Evolutionary conservation across 495 filamentous ascomycete species (phyloP).

Genomic region (Talaromyces stipitatus): DNA sequence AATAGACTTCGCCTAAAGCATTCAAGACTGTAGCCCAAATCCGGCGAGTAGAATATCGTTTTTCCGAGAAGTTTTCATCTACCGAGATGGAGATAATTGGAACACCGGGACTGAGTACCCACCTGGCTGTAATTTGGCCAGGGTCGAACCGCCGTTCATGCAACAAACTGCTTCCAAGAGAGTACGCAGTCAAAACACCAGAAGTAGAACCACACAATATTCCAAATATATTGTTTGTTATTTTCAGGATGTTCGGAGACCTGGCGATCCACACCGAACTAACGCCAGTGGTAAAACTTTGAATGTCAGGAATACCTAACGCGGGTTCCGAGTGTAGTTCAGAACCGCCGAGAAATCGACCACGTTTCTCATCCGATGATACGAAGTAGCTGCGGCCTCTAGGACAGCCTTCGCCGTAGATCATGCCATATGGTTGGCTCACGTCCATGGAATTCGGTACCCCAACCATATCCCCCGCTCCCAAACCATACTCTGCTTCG

Average conservation of each 20-base stretch:
- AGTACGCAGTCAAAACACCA: constrained; percentile 79
- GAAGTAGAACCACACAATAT: constrained; percentile 79
- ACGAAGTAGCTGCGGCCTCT: constrained; percentile 72
- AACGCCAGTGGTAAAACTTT: constrained; percentile 50
- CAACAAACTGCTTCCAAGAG: constrained; percentile 59
- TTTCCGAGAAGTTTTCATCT: constrained; percentile 68
- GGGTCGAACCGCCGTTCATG: constrained; percentile 58
- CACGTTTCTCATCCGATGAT: constrained; percentile 64
- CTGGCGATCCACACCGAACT: constrained; percentile 92
- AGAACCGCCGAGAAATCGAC: constrained; percentile 59
- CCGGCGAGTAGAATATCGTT: constrained; percentile 58
- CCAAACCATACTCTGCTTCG: constrained; percentile 67
- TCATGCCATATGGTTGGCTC: constrained; percentile 74
- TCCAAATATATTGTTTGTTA: constrained; percentile 70
- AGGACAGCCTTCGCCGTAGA: constrained; percentile 78
- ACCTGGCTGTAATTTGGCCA: constrained; percentile 74
- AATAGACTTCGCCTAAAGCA: constrained; percentile 86
- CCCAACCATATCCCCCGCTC: constrained; percentile 64
- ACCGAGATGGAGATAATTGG: constrained; percentile 82
- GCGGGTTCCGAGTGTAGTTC: constrained; percentile 37
- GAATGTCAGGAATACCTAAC: constrained; percentile 67
- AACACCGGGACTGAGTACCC: constrained; percentile 86
- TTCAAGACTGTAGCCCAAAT: constrained; percentile 86
- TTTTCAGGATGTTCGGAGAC: constrained; percentile 56
- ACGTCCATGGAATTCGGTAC: constrained; percentile 83